Evolutionary conservation across 805 yeast genomes (phyloP), one percentile per base, ranked within the genome.

Genomic region (Suhomyces sp.): DNA sequence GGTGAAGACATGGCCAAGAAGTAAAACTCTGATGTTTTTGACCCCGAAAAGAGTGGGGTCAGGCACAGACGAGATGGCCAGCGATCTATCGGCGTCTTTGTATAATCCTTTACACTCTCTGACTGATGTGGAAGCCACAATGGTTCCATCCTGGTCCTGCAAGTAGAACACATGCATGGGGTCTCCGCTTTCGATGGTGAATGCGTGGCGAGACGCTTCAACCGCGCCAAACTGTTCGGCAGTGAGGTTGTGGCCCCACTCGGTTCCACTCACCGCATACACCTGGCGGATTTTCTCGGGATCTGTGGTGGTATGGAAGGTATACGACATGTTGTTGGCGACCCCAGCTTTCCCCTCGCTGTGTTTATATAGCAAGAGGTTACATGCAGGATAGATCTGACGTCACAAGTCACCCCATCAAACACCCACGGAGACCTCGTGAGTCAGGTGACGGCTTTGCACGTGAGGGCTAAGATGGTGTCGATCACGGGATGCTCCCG

Each of bases 1-100:
- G 10, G 71, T 67, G 55, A 65, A 65, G 4, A 73, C 74, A 49
- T 55, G 63, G 9, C 67, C 54, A 5, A 73, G 24, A 7, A 62
- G 48, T 38, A 74, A 57, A 2, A 65, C 58, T 7, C 67, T 68
- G n/a, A 61, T 63, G 47, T 61, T 60, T n/a, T 62, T 59, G 5
- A 73, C 72, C 0, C 77, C 77, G 49, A 72, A 60, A 42, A 60
- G 50, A 3, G 57, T 41, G 1, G 74, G 68, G 51, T 71, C 71
- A 0, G 77, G 75, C 12, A 60, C 54, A 3, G 69, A 59, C 1
- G 67, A 54, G 8, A 70, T 60, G 9, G 64, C 68, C 19, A 51
- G 50, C 17, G 64, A 56, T 12, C 62, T 59, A 40, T 62, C 66
- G 5, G 64, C 61, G 13, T 64, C 71, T 48, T 69, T 70, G 46